These are phyloP conservation scores for Heterobasidion occidentale DNA, from an alignment of 1,284 basidiomycete genomes.

Conservation along the genomic window DNA sequence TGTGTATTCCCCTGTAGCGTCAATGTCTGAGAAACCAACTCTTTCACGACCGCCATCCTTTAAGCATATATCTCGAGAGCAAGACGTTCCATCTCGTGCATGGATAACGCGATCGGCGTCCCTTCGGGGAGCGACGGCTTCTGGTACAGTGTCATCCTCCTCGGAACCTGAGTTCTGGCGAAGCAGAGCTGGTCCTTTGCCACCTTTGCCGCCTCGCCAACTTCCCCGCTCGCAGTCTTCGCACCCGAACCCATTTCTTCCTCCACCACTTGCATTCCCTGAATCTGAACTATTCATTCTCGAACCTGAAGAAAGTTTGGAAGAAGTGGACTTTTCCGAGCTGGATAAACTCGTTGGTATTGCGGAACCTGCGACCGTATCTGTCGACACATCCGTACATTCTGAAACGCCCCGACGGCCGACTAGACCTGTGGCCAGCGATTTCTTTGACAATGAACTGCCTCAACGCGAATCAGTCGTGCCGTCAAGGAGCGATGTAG, in stretches of 20 bases:
- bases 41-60: conserved; percentile 24
- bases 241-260: conserved; percentile 22
- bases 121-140: conserved; percentile 14
- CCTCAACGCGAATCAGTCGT: conserved; percentile 9
- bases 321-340: conserved; percentile 73
- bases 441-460: conserved; percentile 54
- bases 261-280: conserved; percentile 33
- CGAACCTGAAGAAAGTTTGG: conserved; percentile 50
- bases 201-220: conserved; percentile 19
- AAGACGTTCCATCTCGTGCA: conserved; percentile 16
- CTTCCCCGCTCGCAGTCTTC: conserved; percentile 8
- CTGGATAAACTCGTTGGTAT: conserved; percentile 58
- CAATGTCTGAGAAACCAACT: conserved; percentile 7
- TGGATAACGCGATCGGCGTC: conserved; percentile 20
- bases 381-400: conserved; percentile 7
- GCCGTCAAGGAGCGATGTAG: conserved; percentile 21
- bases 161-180: conserved; percentile 56
- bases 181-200: conserved; percentile 32
- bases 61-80: conserved; percentile 6
- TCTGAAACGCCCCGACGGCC: conserved; percentile 8
- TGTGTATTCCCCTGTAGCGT: not conserved
- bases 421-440: conserved; percentile 49
- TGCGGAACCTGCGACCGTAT: conserved; percentile 16
- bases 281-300: conserved; percentile 40
- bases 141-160: conserved; percentile 21